Conservation (phyloP, 345 rosid genomes). For the Boechera stricta region DNA sequence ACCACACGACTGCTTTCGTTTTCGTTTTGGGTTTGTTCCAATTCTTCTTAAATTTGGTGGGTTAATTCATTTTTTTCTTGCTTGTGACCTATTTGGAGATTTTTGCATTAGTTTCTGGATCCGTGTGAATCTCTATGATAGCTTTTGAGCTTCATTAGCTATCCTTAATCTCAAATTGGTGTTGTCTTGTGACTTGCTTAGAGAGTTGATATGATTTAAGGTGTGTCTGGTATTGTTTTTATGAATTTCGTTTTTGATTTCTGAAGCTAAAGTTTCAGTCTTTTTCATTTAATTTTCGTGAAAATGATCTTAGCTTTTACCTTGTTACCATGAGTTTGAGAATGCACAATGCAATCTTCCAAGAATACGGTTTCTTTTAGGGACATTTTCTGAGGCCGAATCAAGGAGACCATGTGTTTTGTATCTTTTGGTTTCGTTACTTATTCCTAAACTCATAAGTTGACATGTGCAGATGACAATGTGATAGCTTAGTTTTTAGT, state of each 20-base stretch:
- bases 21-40: not conserved
- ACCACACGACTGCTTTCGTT: conserved; percentile 27
- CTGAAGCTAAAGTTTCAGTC: not conserved
- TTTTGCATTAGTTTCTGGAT: not conserved
- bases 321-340: conserved; percentile 19
- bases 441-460: not conserved
- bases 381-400: not conserved
- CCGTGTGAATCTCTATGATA: not conserved
- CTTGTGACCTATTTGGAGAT: too few relatives aligned
- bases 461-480: conserved; percentile 10
- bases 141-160: not conserved
- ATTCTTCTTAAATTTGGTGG: not conserved
- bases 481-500: conserved; percentile 1
- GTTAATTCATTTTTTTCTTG: too few relatives aligned
- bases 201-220: not conserved
- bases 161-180: not conserved
- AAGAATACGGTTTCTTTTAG: conserved; percentile 4
- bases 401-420: conserved; percentile 1
- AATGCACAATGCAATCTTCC: conserved; percentile 35
- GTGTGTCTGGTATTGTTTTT: conserved; percentile 1
- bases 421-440: conserved; percentile 10
- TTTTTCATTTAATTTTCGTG: not conserved
- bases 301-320: conserved; percentile 4
- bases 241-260: not conserved
- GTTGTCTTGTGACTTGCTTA: not conserved